Base-by-base conservation (phyloP, 2,329 filamentous ascomycete species). In the Coleophoma cylindrospora region DNA sequence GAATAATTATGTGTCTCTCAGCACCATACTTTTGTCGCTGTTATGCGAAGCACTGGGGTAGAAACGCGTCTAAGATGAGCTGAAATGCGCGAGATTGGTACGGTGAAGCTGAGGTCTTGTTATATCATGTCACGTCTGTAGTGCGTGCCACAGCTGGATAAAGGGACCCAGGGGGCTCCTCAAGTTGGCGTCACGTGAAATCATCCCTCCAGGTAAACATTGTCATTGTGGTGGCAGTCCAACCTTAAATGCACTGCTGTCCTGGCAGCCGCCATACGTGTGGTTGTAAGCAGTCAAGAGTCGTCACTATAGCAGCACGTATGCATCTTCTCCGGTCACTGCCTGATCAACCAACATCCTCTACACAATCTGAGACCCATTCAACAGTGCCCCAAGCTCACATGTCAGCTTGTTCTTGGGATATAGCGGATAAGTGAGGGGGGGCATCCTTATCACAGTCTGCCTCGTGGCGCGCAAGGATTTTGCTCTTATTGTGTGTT, bases 391-490 rank as follows among this genome's bases (percentile, higher is more conserved):
- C 36, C 11, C 36, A 38, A 38, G 36, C 36, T 38, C 14, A 38
- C 36, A 38, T 38, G 15, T 14, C 15, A 17, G 15, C 13, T 38
- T 38, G 36, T 38, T 38, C 13, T 38, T 7, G 11, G 36, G 43
- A n/a, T 12, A 46, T 17, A 10, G 43, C 14, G 15, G 36, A 17
- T 38, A 38, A n/a, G 36, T n/a, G 14, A n/a, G 36, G 36, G 36
- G 36, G 15, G 13, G 36, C 36, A 14, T n/a, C 43, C 50, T 51
- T 55, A 57, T 59, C 53, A 54, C 15, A 38, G 47, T 53, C 54
- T 58, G 54, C 57, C 50, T 57, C 54, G 50, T 53, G 49, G 49
- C 50, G 47, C 34, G 47, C 55, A 56, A 54, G 57, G 56, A 47
- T 54, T 40, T 12, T 45, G 43, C n/a, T 40, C 45, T 53, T 47